Base-by-base conservation (phyloP, 768 basidiomycete species). In the Collybiopsis luxurians region DNA sequence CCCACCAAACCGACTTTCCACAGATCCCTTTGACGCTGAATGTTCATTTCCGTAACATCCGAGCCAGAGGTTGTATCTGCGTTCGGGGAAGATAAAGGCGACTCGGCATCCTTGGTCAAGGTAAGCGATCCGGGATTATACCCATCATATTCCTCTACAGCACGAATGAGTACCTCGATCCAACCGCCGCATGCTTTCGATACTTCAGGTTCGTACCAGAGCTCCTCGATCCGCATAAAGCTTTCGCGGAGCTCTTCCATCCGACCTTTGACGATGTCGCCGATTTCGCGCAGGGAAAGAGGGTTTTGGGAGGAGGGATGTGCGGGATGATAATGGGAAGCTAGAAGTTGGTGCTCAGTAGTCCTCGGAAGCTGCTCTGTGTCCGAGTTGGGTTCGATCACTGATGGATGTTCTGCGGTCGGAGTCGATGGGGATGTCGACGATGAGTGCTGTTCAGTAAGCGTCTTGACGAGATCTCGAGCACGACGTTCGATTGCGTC, bases 221-320 rank as follows among this genome's bases (percentile, higher is more conserved):
- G 59, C 67, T 80, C 72, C 64, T 79, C 74, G 55, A 86, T 61
- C 3, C 79, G 67, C 59, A 85, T 75, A 57, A 77, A 73, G 1
- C 67, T 67, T 57, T 84, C 79, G 5, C 81, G 70, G 60, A 75
- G 79, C 39, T 73, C 72, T 49, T 85, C 79, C 78, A 92, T 84
- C 57, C 73, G 80, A 3, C 66, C 60, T 65, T 79, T 76, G 21
- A 89, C 72, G 11, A 67, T 69, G 4, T 73, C 69, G 1, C 73
- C 79, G 36, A 92, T 85, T 17, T 79, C 77, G 12, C 69, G 62
- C 7, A 77, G 60, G 1, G 78, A 63, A 10, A 64, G 68, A 1
- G 82, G 81, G 26, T 72, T 71, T 40, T 71, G 70, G 1, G 86
- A 73, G 2, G 68, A 66, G 10, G 74, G 67, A 61, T 91, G 82